Evolutionary conservation across 2,329 filamentous ascomycete species (phyloP), one percentile per base, ranked within the genome.

Genomic region (Ophiostoma angusticollis): DNA sequence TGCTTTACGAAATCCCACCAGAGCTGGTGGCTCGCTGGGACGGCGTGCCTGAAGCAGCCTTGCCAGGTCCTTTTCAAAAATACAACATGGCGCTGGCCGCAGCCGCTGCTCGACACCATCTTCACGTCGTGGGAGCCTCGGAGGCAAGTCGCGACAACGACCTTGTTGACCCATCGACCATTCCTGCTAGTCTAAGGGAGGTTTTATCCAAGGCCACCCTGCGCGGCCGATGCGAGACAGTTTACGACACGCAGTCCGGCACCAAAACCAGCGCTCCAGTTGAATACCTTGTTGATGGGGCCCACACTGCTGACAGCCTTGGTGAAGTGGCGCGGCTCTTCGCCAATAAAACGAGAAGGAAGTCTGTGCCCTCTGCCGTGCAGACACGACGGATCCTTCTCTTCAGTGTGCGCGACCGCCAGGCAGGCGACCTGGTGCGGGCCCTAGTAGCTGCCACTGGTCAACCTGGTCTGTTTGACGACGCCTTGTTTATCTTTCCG

Each of bases 261-360:
- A 4, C 72, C 75, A 6, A 81, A n/a, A n/a, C n/a, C n/a, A n/a
- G n/a, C n/a, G n/a, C n/a, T 84, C 63, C 72, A 83, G 28, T 40
- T 9, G 34, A 44, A 12, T 98, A 89, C 87, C 81, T 87, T 53
- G 73, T 98, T 16, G 91, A 98, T 54, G 87, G 91, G 8, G 91
- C 86, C 3, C 91, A 98, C 58, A 98, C 89, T 0, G 68, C 81
- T 4, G 89, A 96, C 54, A 95, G 86, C 54, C 79, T 98, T 39
- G 74, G 80, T 46, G 72, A 84, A 47, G 84, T 85, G 5, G 79
- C 79, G 0, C 72, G 73, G 45, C 95, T 87, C 87, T 96, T 94
- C 37, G 57, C 58, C 9, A 9, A 23, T 14, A 36, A 36, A 35
- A 30, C 6, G 6, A 14, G 22, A 27, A 19, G 9, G 0, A 19